These are phyloP conservation scores for Kwoniella dendrophila DNA, from an alignment of 768 basidiomycete species.

Conservation along the genomic window DNA sequence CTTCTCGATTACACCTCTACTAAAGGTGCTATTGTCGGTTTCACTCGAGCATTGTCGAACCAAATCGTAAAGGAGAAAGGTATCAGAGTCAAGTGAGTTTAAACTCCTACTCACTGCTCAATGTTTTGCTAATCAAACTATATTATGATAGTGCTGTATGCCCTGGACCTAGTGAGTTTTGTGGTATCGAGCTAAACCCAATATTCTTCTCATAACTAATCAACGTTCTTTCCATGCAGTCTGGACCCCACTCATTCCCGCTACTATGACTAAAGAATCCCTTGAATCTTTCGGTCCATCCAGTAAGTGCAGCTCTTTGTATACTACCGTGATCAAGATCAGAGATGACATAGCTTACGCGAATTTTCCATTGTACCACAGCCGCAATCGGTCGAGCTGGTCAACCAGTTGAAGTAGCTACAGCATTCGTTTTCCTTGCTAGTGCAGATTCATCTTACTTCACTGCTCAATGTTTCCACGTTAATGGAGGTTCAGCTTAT, in stretches of 20 bases:
- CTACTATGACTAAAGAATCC: conserved; percentile 55
- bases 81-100: conserved; percentile 60
- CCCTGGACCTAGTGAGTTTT: conserved; percentile 34
- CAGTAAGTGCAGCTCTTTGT: conserved; percentile 27
- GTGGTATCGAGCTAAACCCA: too few relatives aligned
- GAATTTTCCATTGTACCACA: conserved; percentile 7
- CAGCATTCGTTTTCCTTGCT: conserved; percentile 61
- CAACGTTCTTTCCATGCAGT: conserved; percentile 45
- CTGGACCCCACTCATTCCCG: conserved; percentile 61
- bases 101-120: neutral
- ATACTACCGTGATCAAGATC: neutral
- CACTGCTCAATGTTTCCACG: conserved; percentile 55
- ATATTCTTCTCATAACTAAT: too few relatives aligned
- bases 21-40: conserved; percentile 62
- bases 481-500: conserved; percentile 54
- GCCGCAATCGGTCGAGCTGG: conserved; percentile 61
- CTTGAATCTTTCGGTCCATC: conserved; percentile 50
- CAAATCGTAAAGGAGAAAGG: conserved; percentile 62
- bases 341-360: neutral
- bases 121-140: neutral
- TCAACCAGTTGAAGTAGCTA: conserved; percentile 63
- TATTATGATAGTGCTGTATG: conserved; percentile 24
- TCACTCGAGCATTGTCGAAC: conserved; percentile 61
- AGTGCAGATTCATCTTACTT: conserved; percentile 61
- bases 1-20: conserved; percentile 64